phyloP scores from a whole-genome alignment of 1,284 basidiomycete genomes.

The Volvariella surrecta region DNA sequence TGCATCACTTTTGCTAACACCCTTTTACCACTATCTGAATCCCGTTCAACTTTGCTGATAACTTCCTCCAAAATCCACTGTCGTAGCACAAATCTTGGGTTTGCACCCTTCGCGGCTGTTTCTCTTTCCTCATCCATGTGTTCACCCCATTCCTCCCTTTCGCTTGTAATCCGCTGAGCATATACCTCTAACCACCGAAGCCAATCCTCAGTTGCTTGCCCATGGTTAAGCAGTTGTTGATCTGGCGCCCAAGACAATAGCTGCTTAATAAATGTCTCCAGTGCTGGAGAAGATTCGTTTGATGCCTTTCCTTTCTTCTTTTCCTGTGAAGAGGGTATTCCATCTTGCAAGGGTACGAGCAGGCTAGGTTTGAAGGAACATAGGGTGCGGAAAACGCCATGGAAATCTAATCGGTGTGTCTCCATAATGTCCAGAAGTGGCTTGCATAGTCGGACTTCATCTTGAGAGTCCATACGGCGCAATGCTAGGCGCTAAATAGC shows the following conservation, averaged over 20 bases:
- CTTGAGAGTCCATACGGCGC: conserved; percentile 38
- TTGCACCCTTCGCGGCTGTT: conserved; percentile 41
- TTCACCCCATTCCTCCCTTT: conserved; percentile 35
- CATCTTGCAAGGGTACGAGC: conserved; percentile 15
- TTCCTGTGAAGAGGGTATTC: conserved; percentile 10
- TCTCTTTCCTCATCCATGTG: conserved; percentile 34
- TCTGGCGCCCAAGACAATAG: conserved; percentile 44
- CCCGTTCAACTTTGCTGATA: conserved; percentile 63
- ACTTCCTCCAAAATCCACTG: conserved; percentile 94
- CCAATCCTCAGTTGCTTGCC: conserved; percentile 41
- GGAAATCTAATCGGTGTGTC: conserved; percentile 71
- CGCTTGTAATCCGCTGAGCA: conserved; percentile 49
- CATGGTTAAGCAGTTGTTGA: conserved; percentile 31
- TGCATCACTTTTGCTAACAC: conserved; percentile 70
- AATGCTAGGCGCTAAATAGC: conserved; percentile 64
- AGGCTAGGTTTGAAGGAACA: conserved; percentile 53
- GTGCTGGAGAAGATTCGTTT: conserved; percentile 13
- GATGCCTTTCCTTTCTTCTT: conserved; percentile 1
- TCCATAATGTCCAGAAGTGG: conserved; percentile 68
- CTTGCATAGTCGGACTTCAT: conserved; percentile 52
- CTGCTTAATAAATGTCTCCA: conserved; percentile 37
- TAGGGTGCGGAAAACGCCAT: conserved; percentile 70
- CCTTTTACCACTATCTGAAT: conserved; percentile 47
- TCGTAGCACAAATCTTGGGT: conserved; percentile 84
- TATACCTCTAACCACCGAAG: conserved; percentile 64